Conservation (phyloP, 2,329 filamentous ascomycete genomes). For the Chrysoporthe puriensis region DNA sequence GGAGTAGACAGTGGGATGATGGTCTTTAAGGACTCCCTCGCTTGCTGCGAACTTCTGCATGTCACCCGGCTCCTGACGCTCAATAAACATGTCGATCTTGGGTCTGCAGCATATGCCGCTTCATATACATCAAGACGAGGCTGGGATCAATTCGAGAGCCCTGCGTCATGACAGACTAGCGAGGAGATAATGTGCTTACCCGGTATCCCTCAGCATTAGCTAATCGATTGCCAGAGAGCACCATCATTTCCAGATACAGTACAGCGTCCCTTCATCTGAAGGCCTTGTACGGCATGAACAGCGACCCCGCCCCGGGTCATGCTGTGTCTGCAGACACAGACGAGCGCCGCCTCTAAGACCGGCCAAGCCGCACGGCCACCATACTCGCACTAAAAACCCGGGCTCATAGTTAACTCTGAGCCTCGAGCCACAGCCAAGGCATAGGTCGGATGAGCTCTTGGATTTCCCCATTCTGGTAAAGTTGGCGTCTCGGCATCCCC, state of each 20-base stretch:
- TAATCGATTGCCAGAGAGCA: not conserved
- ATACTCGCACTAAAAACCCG: not conserved
- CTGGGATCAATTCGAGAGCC: not conserved
- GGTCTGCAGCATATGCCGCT: not conserved
- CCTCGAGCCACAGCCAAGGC: not conserved
- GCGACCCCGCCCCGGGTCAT: not conserved
- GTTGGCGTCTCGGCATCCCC: not conserved
- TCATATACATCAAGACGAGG: not conserved
- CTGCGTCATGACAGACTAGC: not conserved
- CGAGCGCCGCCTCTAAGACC: not conserved
- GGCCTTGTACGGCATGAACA: too few species aligned
- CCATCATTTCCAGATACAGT: not conserved
- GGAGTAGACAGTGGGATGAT: slow-evolving; percentile 2
- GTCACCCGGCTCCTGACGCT: not conserved
- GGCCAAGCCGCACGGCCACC: not conserved
- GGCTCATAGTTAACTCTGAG: not conserved
- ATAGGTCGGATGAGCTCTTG: not conserved
- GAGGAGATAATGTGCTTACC: not conserved
- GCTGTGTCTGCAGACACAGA: not conserved
- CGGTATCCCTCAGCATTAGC: not conserved
- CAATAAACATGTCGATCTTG: not conserved
- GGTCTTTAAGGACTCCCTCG: not conserved
- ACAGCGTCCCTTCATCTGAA: not conserved
- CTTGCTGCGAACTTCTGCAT: too few species aligned
- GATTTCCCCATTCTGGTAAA: not conserved